Conservation (phyloP, 1,284 basidiomycete genomes). For the Abortiporus biennis region DNA sequence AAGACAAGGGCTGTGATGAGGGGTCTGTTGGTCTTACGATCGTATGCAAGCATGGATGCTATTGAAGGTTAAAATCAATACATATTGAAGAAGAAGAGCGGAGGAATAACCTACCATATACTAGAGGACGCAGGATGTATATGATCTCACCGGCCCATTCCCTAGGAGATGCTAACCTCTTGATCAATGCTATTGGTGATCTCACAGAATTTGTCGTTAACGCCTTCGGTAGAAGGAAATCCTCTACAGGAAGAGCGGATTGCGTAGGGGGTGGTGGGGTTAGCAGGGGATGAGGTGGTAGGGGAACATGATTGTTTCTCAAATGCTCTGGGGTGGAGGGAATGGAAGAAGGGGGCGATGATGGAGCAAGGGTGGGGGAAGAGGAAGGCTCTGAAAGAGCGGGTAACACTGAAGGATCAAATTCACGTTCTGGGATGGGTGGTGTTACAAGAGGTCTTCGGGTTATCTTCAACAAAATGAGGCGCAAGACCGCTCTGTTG, state of each 20-base stretch:
- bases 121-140: slow-evolving; percentile 62
- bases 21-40: slow-evolving; percentile 38
- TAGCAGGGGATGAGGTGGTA: slow-evolving; percentile 54
- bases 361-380: slow-evolving; percentile 52
- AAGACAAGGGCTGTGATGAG: slow-evolving; percentile 52
- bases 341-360: slow-evolving; percentile 42
- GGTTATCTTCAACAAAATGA: slow-evolving; percentile 67
- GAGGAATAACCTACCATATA: slow-evolving; percentile 52
- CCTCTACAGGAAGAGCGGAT: slow-evolving; percentile 57
- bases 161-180: slow-evolving; percentile 49
- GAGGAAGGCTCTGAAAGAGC: slow-evolving; percentile 41
- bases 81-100: background rate
- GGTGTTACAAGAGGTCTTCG: slow-evolving; percentile 68
- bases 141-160: slow-evolving; percentile 69
- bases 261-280: slow-evolving; percentile 43
- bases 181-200: slow-evolving; percentile 57
- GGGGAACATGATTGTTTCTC: slow-evolving; percentile 67
- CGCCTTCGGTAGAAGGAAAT: slow-evolving; percentile 75
- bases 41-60: slow-evolving; percentile 26
- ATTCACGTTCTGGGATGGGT: slow-evolving; percentile 79
- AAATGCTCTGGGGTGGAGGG: slow-evolving; percentile 67
- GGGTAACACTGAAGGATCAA: slow-evolving; percentile 68
- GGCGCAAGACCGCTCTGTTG: slow-evolving; percentile 63
- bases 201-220: slow-evolving; percentile 65
- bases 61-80: slow-evolving; percentile 16